These are phyloP conservation scores for Eimeria praecox DNA, from an alignment of 169 alveolate genomes.

Conservation along the genomic window DNA sequence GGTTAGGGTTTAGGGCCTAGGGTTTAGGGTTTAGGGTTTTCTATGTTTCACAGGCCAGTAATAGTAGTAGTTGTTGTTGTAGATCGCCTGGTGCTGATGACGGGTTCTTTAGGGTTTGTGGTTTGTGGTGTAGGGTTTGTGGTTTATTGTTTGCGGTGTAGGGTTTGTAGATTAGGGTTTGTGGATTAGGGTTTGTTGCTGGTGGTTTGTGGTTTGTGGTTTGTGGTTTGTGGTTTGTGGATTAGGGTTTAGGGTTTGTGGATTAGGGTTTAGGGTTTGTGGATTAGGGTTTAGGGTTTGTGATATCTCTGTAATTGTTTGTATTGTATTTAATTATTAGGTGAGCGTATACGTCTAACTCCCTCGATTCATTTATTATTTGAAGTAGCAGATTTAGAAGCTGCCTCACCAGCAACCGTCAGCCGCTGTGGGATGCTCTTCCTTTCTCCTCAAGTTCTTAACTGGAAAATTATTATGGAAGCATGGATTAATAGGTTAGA, in stretches of 20 bases:
- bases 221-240: background rate
- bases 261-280: constrained; percentile 29
- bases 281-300: background rate
- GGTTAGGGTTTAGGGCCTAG: background rate
- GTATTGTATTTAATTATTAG: too few species aligned
- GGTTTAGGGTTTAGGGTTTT: constrained; percentile 37
- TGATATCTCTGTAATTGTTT: background rate
- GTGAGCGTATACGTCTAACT: constrained; percentile 96
- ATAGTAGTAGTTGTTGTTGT: too few species aligned
- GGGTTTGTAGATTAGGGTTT: background rate
- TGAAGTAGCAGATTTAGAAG: constrained; percentile 95
- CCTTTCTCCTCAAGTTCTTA: constrained; percentile 89
- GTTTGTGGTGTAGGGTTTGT: background rate
- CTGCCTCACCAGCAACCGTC: constrained; percentile 98
- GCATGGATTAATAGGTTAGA: constrained; percentile 86
- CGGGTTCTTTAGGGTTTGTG: background rate
- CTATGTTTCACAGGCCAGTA: too few species aligned
- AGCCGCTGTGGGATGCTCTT: constrained; percentile 97
- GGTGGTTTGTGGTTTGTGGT: background rate
- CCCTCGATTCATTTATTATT: constrained; percentile 96
- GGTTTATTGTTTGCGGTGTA: background rate
- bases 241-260: constrained; percentile 11
- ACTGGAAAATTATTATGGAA: constrained; percentile 87
- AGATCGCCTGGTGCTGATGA: too few species aligned
- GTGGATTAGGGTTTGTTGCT: background rate